Percentiles rank a stretch among this genome's conserved stretches.
Conservation (phyloP, 345 rosid species). For the Microcos paniculata region DNA sequence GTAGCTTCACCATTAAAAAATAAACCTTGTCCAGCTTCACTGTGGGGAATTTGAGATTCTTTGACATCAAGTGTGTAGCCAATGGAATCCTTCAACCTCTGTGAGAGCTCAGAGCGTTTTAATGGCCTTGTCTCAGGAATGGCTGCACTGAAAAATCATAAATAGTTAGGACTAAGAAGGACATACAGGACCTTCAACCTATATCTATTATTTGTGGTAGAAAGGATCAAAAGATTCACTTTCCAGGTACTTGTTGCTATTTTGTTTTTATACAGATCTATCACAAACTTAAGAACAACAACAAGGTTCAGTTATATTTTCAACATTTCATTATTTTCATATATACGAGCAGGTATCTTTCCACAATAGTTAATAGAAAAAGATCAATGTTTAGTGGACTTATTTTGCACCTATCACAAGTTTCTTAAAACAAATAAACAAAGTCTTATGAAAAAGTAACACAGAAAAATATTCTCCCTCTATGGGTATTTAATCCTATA, state of each 20-base stretch:
- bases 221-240: background rate
- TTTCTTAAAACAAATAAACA: background rate
- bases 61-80: slow-evolving; percentile 65
- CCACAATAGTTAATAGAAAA: background rate
- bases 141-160: slow-evolving; percentile 69
- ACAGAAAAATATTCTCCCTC: background rate
- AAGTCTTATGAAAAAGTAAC: background rate
- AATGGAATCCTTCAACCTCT: slow-evolving; percentile 53
- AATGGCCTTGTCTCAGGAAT: slow-evolving; percentile 64
- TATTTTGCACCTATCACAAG: background rate
- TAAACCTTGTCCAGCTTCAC: slow-evolving; percentile 76
- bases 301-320: background rate
- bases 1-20: slow-evolving; percentile 78
- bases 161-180: slow-evolving; percentile 30
- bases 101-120: slow-evolving; percentile 52
- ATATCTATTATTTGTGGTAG: background rate
- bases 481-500: background rate
- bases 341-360: background rate
- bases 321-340: background rate
- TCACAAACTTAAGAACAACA: background rate
- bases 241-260: background rate
- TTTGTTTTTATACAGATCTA: background rate
- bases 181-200: background rate
- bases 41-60: slow-evolving; percentile 69
- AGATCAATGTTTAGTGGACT: background rate